Base-by-base conservation (phyloP, 148 eudicot species). In the Amaranthus cruentus region DNA sequence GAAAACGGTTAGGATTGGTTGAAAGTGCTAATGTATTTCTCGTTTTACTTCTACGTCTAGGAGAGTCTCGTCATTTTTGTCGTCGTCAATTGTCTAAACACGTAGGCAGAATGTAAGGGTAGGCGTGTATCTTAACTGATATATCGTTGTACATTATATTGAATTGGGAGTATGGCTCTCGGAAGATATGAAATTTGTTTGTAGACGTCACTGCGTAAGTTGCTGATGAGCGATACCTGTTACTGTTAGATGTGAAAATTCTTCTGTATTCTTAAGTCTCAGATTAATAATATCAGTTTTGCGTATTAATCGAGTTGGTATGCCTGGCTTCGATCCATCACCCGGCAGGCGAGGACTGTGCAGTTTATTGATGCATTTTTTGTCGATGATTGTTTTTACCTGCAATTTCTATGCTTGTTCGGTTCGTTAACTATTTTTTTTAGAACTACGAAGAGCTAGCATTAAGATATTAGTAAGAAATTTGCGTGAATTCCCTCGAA, bases 91-190 rank as follows among this genome's bases (percentile, higher is more conserved):
- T 67, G 55, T 67, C 55, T 4, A 66, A 67, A 67, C 70, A 63
- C 62, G 69, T 55, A 72, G 72, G 70, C 75, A 75, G 71, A 62
- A 66, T 71, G 66, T 59, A 68, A 63, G 10, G 53, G 56, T 69
- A 62, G 61, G 42, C 46, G 43, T 82, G 83, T 72, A 75, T 38
- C 68, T 14, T 75, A 21, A 47, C 48, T 46, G 18, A 61, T 51
- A 61, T 59, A 7, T 76, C 49, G 73, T 60, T 83, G 86, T 81
- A 78, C 61, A 73, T 69, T 51, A 38, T 52, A 58, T 58, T 12
- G 55, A 68, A 7, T 42, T 54, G 53, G 68, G 49, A 53, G 70
- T 64, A 59, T 4, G 73, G 58, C 74, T 56, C 21, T 4, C 38
- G 18, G 55, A 65, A 65, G 55, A 60, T 14, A 68, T 48, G 53